Evolutionary conservation across 495 filamentous ascomycete species (phyloP).

Genomic region (Physcia stellaris): DNA sequence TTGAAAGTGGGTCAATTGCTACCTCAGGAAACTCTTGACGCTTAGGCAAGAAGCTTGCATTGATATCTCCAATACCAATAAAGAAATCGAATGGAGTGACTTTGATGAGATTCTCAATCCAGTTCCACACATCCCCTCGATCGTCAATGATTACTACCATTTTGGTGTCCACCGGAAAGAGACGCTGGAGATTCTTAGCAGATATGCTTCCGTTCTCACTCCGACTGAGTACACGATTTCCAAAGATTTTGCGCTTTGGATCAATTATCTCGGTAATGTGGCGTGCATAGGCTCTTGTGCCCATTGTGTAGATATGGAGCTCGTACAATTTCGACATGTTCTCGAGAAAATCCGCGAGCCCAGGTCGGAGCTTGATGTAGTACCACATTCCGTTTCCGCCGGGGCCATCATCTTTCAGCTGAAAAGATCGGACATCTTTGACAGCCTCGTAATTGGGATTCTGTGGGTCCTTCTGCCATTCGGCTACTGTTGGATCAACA

Average conservation of each 20-base stretch:
- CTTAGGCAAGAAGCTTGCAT: constrained; percentile 91
- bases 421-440: constrained; percentile 74
- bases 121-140: constrained; percentile 94
- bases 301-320: constrained; percentile 98
- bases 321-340: constrained; percentile 75
- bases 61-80: constrained; percentile 96
- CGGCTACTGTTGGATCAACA: constrained; percentile 87
- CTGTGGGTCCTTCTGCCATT: constrained; percentile 79
- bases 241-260: constrained; percentile 78
- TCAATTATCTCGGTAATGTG: constrained; percentile 89
- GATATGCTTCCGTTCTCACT: constrained; percentile 91
- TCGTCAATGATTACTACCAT: constrained; percentile 99
- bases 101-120: constrained; percentile 86
- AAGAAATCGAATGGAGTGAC: constrained; percentile 95
- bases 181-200: constrained; percentile 73
- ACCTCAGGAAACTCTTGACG: constrained; percentile 71
- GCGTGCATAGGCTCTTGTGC: constrained; percentile 84
- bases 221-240: constrained; percentile 84
- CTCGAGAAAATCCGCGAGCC: constrained; percentile 69
- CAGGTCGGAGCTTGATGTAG: constrained; percentile 97
- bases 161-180: constrained; percentile 94
- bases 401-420: constrained; percentile 73
- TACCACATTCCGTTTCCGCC: constrained; percentile 70
- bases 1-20: constrained; percentile 21
- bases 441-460: constrained; percentile 89